Evolutionary conservation across 1,284 basidiomycete genomes (phyloP), one percentile per base, ranked within the genome.

Genomic region (Exsudoporus floridanus): DNA sequence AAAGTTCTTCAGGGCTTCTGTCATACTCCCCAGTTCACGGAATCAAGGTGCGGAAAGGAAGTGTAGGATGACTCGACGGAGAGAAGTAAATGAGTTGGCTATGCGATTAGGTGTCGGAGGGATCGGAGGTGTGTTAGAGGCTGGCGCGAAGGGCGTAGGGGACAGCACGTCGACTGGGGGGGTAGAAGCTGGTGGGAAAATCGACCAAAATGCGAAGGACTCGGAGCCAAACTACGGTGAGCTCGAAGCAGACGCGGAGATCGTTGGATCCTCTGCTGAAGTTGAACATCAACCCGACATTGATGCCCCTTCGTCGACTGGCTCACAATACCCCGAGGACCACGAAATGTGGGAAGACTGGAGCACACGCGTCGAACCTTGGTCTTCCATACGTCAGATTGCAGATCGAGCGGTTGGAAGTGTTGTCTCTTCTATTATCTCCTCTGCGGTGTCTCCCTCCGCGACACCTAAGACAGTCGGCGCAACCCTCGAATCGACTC

Each of bases 61-160:
- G 13, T 80, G 77, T 55, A 80, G 91, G 36, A 76, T 85, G 53
- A 68, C 73, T 3, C 75, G 88, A 34, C 78, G 91, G 49, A 75
- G 82, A 50, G 84, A 90, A 57, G 82, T 91, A 55, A 94, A 92
- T 64, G 83, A 89, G 59, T 70, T 92, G 39, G 84, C 83, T 0
- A 84, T 90, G 76, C 79, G 86, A 23, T 89, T 91, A 80, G 92
- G 83, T 8, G 75, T 93, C 23, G 84, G 86, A 28, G 78, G 81
- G 3, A 77, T 91, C 12, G 92, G 91, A 10, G 90, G 89, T 3
- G 63, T 72, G 2, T 67, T 94, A n/a, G 78, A 75, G 41, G 76
- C 63, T 71, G 46, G 18, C 31, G n/a, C 23, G 2, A 46, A 39
- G 28, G 42, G 4, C 21, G 47, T 48, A 5, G 46, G 46, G 4